These are phyloP conservation scores for Fusarium gaditjirri DNA, from an alignment of 2,329 filamentous ascomycete genomes.

Conservation along the genomic window DNA sequence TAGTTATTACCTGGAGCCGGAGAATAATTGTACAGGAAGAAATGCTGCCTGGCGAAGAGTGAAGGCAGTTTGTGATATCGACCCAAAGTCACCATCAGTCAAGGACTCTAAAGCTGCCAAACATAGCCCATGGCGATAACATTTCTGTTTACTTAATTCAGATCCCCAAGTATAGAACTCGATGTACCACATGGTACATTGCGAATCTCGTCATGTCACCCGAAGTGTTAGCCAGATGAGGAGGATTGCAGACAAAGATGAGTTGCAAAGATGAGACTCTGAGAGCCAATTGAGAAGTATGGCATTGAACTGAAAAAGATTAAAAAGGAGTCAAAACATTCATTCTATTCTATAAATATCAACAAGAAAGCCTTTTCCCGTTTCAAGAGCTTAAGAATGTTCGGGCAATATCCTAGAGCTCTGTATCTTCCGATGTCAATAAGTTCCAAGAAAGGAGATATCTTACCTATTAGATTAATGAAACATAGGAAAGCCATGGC, in stretches of 20 bases:
- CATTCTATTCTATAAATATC: not conserved
- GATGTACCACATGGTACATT: not conserved
- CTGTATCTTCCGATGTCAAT: not conserved
- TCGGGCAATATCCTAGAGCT: not conserved
- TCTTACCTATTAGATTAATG: not conserved
- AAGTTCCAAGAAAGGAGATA: not conserved
- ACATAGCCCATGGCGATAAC: not conserved
- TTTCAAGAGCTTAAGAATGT: not conserved
- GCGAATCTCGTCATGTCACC: not conserved
- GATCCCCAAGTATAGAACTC: not conserved
- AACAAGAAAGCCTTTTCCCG: not conserved
- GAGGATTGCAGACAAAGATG: not conserved
- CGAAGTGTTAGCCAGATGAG: not conserved
- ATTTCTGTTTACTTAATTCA: too few relatives aligned
- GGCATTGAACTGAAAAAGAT: not conserved
- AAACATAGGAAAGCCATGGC: not conserved
- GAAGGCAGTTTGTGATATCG: not conserved
- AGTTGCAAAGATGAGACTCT: not conserved
- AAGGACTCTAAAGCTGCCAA: not conserved
- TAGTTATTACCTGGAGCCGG: not conserved
- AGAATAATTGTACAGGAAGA: not conserved
- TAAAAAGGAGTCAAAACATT: not conserved
- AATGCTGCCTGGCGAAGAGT: not conserved
- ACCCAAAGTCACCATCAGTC: not conserved
- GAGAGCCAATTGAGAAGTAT: not conserved